Evolutionary conservation across 352 stramenopile genomes (phyloP).

Genomic region (Pythium sp.): DNA sequence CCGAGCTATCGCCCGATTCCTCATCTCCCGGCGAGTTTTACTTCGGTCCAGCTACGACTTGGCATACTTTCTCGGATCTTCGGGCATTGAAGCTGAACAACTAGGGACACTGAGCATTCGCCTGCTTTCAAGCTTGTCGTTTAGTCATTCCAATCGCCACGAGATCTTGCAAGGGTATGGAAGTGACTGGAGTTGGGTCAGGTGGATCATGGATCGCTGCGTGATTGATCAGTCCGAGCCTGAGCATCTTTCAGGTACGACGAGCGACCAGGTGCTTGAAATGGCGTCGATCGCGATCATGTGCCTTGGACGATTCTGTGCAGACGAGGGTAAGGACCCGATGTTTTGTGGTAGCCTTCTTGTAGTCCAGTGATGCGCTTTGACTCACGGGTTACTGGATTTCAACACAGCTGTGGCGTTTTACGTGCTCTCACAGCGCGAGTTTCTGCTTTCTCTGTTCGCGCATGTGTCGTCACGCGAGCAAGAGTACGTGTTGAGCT

Average conservation of each 20-base stretch:
- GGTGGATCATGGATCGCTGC: conserved; percentile 16
- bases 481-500: background rate
- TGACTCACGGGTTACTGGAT: background rate
- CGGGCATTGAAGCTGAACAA: background rate
- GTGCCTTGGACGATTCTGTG: conserved; percentile 17
- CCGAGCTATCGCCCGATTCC: conserved; percentile 16
- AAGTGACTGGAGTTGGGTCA: conserved; percentile 10
- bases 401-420: conserved; percentile 9
- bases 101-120: conserved; percentile 7
- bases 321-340: conserved; percentile 9
- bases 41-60: conserved; percentile 19
- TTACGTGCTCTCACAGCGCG: conserved; percentile 8
- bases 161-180: conserved; percentile 13
- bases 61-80: conserved; percentile 13
- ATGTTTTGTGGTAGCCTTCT: background rate
- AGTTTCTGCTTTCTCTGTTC: conserved; percentile 17
- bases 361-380: background rate
- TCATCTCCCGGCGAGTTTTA: conserved; percentile 12
- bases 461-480: background rate
- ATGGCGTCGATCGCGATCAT: background rate
- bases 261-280: background rate
- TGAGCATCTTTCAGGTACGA: background rate
- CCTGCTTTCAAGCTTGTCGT: conserved; percentile 8
- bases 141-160: conserved; percentile 7
- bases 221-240: background rate